Base-by-base conservation (phyloP, 1,284 basidiomycete species). In the Cryptococcus wingfieldii region DNA sequence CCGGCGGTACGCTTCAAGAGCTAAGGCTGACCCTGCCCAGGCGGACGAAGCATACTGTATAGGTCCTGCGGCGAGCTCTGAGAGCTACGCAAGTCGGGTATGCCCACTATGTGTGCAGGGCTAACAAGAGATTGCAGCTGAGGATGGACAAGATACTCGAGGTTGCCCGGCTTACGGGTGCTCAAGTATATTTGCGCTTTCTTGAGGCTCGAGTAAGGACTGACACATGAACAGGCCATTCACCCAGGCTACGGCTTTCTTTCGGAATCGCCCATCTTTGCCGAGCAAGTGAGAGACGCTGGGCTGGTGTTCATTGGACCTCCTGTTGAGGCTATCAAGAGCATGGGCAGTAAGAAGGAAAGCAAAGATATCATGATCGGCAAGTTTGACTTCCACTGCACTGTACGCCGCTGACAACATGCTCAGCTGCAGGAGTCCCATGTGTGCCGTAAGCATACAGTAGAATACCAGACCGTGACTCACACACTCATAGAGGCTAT, bases 1-100 rank as follows among this genome's bases (percentile, higher is more conserved):
- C 19, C n/a, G 13, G 13, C 38, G 13, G 39, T 14, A 12, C 14
- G 16, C 31, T 23, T 18, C 41, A 42, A 42, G 16, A n/a, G 19
- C 19, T 3, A 14, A n/a, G 16, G 39, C 39, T 46, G n/a, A 19
- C 12, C 1, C 14, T 13, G n/a, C 14, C 23, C 51, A 90, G 86
- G 93, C 94, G n/a, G 93, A 97, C 70, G 93, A 97, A 70, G 92
- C 93, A 5, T 94, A 90, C 71, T 89, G 88, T 65, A 92, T 97
- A 50, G 93, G 94, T 1, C 90, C 90, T 16, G 89, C 93, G 1
- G 86, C 87, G 0, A 92, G 90, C 0, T 77, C 86, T 0, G 86
- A 95, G 71, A 93, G 90, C 66, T 96, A 97, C 79, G 89, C 90
- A 56, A 72, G 86, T 81, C 25, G 16, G n/a, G 12, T 3, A 16